Conservation (phyloP, 108 stramenopile genomes). For the Nannochloropsis gaditana region DNA sequence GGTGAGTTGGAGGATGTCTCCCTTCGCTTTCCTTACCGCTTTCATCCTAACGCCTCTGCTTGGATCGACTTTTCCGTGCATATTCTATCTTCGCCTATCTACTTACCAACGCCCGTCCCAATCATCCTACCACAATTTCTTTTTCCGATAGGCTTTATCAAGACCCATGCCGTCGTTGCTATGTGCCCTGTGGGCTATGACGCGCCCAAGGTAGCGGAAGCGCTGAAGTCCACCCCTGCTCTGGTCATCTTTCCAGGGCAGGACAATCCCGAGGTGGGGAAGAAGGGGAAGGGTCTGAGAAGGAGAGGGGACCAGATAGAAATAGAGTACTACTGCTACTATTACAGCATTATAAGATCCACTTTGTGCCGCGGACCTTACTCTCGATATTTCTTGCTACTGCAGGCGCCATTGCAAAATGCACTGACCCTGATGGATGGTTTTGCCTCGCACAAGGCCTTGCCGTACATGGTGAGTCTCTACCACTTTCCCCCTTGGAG, state of each 20-base stretch:
- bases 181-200: conserved; percentile 3
- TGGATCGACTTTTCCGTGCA: background rate
- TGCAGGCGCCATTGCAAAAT: background rate
- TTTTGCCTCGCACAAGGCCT: conserved; percentile 8
- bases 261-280: background rate
- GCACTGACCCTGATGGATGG: conserved; percentile 8
- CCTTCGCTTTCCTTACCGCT: background rate
- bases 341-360: no score
- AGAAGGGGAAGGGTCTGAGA: background rate
- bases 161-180: background rate
- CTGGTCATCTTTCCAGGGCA: background rate
- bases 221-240: background rate
- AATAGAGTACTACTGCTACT: background rate
- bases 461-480: background rate
- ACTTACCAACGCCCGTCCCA: background rate
- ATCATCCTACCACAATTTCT: background rate
- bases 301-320: background rate
- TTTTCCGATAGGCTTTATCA: background rate
- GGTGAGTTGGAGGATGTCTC: background rate
- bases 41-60: background rate
- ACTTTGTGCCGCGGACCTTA: no score
- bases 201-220: background rate
- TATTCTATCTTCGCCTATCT: background rate
- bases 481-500: background rate
- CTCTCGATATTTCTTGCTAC: background rate